Percentiles rank a stretch among this genome's conserved stretches.
Conservation (phyloP, 2,329 filamentous ascomycete species). For the Aphanocladium album region DNA sequence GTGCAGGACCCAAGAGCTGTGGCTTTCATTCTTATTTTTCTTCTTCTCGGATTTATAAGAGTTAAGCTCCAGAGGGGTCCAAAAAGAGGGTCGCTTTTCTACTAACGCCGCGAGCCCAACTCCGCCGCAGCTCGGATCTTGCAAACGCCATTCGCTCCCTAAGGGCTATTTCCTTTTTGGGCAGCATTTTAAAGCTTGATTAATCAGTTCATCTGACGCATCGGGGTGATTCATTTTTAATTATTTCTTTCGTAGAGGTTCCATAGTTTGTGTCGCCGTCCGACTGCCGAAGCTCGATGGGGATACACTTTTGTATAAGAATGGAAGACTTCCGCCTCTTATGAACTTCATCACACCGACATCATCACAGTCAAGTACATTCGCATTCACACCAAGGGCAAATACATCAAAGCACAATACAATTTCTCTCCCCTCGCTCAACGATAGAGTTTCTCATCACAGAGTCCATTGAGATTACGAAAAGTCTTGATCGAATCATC, state of each 20-base stretch:
- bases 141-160: background rate
- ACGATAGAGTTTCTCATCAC: too few relatives aligned
- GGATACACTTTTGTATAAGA: background rate
- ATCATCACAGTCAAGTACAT: background rate
- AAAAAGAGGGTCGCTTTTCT: background rate
- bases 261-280: background rate
- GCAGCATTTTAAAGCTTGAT: background rate
- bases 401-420: too few relatives aligned
- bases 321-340: background rate
- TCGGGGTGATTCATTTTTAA: background rate
- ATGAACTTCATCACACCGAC: background rate
- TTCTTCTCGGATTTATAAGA: conserved; percentile 2
- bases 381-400: background rate
- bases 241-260: background rate
- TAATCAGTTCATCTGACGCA: conserved; percentile 1
- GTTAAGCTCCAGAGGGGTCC: too few relatives aligned
- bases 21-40: background rate
- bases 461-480: too few relatives aligned
- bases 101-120: background rate
- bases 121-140: background rate
- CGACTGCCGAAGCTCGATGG: background rate
- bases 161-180: background rate
- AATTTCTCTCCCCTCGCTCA: too few relatives aligned
- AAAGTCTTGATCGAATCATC: too few relatives aligned
- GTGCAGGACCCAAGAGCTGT: background rate